Conservation (phyloP, 2,329 filamentous ascomycete species). For the Cladosporium oxysporum region DNA sequence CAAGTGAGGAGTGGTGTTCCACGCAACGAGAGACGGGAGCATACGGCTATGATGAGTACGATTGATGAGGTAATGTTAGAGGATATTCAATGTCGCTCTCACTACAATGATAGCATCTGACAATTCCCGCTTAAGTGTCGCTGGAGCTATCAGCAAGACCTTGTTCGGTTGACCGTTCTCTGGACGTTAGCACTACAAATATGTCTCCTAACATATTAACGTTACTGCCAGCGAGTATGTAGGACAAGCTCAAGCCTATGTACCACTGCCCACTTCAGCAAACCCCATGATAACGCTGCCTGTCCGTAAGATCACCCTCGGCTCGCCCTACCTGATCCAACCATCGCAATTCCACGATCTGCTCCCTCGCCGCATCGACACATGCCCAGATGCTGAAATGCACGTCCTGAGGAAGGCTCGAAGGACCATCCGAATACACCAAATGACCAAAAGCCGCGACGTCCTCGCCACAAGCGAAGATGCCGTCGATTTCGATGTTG, state of each 20-base stretch:
- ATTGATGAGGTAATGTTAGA: constrained; percentile 24
- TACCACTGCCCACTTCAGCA: not conserved
- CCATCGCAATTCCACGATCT: not conserved
- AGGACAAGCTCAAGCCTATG: not conserved
- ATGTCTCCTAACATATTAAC: not conserved
- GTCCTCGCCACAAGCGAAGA: not conserved
- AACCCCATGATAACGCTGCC: not conserved
- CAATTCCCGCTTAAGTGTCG: not conserved
- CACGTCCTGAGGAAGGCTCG: not conserved
- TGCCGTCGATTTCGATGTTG: not conserved
- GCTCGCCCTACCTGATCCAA: not conserved
- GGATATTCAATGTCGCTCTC: too few relatives aligned
- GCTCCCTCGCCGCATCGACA: not conserved
- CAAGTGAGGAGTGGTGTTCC: constrained; percentile 52
- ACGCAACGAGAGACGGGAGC: constrained; percentile 49
- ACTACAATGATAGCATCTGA: not conserved
- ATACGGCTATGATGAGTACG: constrained; percentile 40
- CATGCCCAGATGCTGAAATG: not conserved
- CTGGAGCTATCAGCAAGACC: not conserved
- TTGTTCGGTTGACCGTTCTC: not conserved
- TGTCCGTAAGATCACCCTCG: not conserved
- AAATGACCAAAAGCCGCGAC: not conserved
- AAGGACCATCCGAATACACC: not conserved
- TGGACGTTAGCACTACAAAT: not conserved
- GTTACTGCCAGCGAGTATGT: not conserved